Base-by-base conservation (phyloP, 108 stramenopile species). In the Cyclotella sp. region DNA sequence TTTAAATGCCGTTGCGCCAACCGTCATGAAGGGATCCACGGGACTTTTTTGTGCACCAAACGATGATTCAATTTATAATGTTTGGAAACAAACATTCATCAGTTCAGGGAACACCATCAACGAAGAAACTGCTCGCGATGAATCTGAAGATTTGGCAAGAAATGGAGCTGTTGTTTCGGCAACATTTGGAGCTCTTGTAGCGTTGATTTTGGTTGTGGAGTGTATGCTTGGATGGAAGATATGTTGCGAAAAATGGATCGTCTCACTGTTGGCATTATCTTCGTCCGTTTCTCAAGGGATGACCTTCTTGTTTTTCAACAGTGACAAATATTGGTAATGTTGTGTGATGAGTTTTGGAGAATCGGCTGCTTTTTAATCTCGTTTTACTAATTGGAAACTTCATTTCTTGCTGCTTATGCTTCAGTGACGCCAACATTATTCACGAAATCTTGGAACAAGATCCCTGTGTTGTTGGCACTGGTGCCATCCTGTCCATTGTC, bases 321-420 rank as follows among this genome's bases (percentile, higher is more conserved):
- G 78, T 66, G 64, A 72, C 18, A 58, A 70, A 71, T 79, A 79
- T 63, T 79, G 74, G 74, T 75, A 54, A 75, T n/a, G 21, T 10
- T 8, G 68, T 34, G 16, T 52, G 18, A 34, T 34, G 34, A 34
- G 34, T 34, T 34, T 34, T 34, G 2, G 34, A 2, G 34, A 34
- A 34, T 34, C n/a, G n/a, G n/a, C n/a, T n/a, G n/a, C n/a, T n/a
- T n/a, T 34, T 34, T 34, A 6, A 34, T 34, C 2, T 34, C 34
- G 2, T 34, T 34, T 34, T 6, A 19, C 46, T 49, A 24, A 40
- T 18, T 21, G 9, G 15, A 15, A 51, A 18, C 3, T 51, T 51
- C 19, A 8, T 51, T 22, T 22, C n/a, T 16, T 45, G 8, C 13
- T 34, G 43, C 11, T 44, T 5, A 47, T 27, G 18, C 18, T 39